Evolutionary conservation across 2,329 filamentous ascomycete species (phyloP), one percentile per base, ranked within the genome.

Genomic region (Neofusicoccum sp.): DNA sequence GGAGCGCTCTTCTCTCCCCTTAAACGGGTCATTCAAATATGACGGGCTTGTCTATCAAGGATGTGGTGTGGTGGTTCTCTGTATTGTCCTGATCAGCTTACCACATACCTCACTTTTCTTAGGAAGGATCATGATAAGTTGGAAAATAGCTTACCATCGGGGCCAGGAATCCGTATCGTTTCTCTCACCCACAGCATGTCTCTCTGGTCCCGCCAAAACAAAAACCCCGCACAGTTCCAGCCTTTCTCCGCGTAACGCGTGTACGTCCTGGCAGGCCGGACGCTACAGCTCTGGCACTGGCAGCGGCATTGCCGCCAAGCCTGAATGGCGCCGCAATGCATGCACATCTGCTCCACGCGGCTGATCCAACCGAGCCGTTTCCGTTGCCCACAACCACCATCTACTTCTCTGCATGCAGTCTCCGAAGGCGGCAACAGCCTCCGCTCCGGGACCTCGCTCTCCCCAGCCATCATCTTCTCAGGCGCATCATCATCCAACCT

Each of bases 241-340:
- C 44, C 50, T n/a, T 36, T 45, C 45, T 59, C 36, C 34, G 29
- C 44, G 29, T 70, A 73, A 16, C 74, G 66, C 12, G 68, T 73
- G 60, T 74, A 77, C 6, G 71, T 71, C 61, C 67, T 68, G 45
- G 73, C 70, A 7, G 65, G 37, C 31, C 65, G 65, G 6, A 69
- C 52, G 8, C 68, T 67, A 62, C 75, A 77, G 59, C 68, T 76
- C 28, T 71, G 66, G 64, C 76, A 77, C 1, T 50, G 48, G 64
- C 70, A 76, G 16, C 54, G 50, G 63, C 74, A 77, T 16, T 63
- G 58, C 2, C 47, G 22, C 72, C 71, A 74, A 1, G 52, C 67
- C 29, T 68, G 60, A n/a, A 76, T 67, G 3, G 63, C 63, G 14
- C 74, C 73, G 60, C 73, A 74, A 59, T 76, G 74, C 67, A 75